Percentiles rank a stretch among this genome's conserved stretches.
Conservation (phyloP, 441 rosid genomes). For the Kokia cookei region DNA sequence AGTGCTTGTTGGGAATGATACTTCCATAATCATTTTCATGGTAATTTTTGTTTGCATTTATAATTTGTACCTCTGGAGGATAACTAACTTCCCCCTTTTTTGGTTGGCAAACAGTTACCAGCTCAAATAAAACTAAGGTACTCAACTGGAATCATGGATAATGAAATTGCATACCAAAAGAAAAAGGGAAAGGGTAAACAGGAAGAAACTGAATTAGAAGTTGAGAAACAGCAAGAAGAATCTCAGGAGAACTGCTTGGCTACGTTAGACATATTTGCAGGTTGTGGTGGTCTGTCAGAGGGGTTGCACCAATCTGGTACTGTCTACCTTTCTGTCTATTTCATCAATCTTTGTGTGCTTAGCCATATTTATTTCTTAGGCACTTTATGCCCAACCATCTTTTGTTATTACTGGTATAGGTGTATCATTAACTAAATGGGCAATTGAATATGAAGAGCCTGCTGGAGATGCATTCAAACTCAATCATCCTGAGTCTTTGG, state of each 20-base stretch:
- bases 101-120: constrained; percentile 46
- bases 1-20: neutral
- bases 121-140: constrained; percentile 44
- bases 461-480: constrained; percentile 87
- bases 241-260: constrained; percentile 35
- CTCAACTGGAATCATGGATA: constrained; percentile 33
- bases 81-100: neutral
- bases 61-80: neutral
- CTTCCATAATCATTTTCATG: neutral
- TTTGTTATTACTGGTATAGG: constrained; percentile 32
- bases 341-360: neutral
- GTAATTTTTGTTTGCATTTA: neutral
- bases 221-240: constrained; percentile 29
- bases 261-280: constrained; percentile 87
- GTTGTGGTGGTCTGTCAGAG: constrained; percentile 94
- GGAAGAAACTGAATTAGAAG: constrained; percentile 38
- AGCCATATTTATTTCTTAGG: constrained; percentile 2
- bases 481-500: constrained; percentile 66
- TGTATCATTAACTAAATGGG: constrained; percentile 75
- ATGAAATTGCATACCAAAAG: constrained; percentile 56
- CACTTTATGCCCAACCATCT: neutral
- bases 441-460: constrained; percentile 90
- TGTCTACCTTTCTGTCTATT: neutral
- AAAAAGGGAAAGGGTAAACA: constrained; percentile 76
- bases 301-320: constrained; percentile 69